Base-by-base conservation (phyloP, 768 basidiomycete genomes). In the Lactifluus pinguis region DNA sequence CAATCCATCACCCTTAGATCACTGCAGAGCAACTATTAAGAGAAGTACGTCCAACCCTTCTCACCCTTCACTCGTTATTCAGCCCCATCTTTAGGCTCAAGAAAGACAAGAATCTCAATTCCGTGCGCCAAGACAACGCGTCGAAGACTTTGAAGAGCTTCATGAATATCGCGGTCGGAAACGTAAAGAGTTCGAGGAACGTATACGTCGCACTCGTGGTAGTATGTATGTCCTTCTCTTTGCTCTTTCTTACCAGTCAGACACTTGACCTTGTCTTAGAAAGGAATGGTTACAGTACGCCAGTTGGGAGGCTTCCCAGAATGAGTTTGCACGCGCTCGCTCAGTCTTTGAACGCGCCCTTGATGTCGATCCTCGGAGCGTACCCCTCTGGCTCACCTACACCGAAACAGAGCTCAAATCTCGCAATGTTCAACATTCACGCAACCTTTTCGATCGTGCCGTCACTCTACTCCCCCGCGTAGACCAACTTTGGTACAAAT, bases 401-500 rank as follows among this genome's bases (percentile, higher is more conserved):
- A 87, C 91, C 6, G 95, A 99, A 73, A 93, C 94, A 89, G 97
- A 99, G 73, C 82, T 99, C 66, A 98, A 98, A 75, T 89, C 91
- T 6, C 90, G 97, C 63, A 98, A 99, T 69, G 92, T 99, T 55
- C 90, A 95, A 69, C 97, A 98, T 67, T 87, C 97, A 0, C 87
- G 97, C 53, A 99, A 99, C 74, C 80, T 98, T 25, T 98, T 92
- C 72, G 97, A 99, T 76, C 85, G 97, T 65, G 93, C 94, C 2
- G 94, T 99, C 63, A 99, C 95, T 6, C 80, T 98, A 1, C 85
- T 99, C 29, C 97, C 97, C 10, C 87, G 97, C 49, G 86, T 99
- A 52, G 95, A 99, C 72, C 89, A 95, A 70, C 80, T 99, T 7
- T 98, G 97, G 97, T 98, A 98, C 82, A 98, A 98, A 73, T 99